A percentile compares a stretch with the other conserved stretches of the same genome.
phyloP scores from a whole-genome alignment of 1,139 yeast genomes.

The Hyphopichia burtonii region DNA sequence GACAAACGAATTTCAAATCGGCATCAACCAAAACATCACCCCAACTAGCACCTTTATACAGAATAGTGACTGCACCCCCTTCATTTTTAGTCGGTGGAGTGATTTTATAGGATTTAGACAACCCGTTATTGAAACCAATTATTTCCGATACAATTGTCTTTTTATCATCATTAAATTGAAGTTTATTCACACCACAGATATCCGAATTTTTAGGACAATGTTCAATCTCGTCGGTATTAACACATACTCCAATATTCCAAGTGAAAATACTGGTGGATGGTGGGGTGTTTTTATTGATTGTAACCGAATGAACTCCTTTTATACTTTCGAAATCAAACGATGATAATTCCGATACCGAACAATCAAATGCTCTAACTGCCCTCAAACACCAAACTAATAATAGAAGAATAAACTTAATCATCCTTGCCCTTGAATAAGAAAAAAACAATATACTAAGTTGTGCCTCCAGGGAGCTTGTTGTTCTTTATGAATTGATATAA shows the following conservation, averaged over 20 bases:
- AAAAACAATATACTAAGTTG: too few relatives aligned
- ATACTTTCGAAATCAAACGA: constrained; percentile 45
- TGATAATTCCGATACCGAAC: constrained; percentile 40
- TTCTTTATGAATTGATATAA: not conserved
- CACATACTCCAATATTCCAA: constrained; percentile 76
- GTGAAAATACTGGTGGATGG: constrained; percentile 64
- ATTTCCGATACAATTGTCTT: constrained; percentile 51
- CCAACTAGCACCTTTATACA: constrained; percentile 65
- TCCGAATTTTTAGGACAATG: constrained; percentile 70
- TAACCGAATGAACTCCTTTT: constrained; percentile 46
- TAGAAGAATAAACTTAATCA: not conserved
- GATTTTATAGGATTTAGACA: constrained; percentile 26
- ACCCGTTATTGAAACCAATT: constrained; percentile 44
- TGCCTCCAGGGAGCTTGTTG: too few relatives aligned
- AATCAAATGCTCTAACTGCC: constrained; percentile 23
- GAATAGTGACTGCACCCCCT: constrained; percentile 42
- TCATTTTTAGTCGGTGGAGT: constrained; percentile 16
- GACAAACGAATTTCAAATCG: constrained; percentile 52
- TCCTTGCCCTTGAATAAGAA: not conserved
- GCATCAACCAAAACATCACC: constrained; percentile 60
- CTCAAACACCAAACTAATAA: constrained; percentile 3
- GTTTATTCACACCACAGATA: constrained; percentile 62
- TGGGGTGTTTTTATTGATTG: constrained; percentile 58
- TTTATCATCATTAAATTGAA: constrained; percentile 44
- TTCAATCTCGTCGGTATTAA: constrained; percentile 35